phyloP scores from a whole-genome alignment of 2,329 filamentous ascomycete species.

The Aspergillus sp. region DNA sequence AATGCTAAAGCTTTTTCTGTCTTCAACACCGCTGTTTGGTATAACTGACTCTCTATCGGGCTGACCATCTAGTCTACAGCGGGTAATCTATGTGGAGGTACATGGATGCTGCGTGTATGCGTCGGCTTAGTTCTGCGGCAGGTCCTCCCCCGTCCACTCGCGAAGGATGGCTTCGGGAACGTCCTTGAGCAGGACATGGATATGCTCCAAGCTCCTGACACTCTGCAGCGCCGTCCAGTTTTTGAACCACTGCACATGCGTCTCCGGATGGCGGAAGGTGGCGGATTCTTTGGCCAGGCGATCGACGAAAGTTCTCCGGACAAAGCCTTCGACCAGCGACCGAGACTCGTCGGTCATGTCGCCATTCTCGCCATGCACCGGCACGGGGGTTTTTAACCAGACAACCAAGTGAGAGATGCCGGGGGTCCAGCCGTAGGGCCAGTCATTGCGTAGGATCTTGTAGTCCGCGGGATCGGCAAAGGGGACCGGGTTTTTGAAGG shows the following conservation, averaged over 20 bases:
- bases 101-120: neutral
- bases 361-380: conserved; percentile 46
- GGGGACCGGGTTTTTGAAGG: conserved; percentile 48
- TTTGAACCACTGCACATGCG: conserved; percentile 63
- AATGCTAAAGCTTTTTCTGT: conserved; percentile 12
- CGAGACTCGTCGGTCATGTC: conserved; percentile 53
- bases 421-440: conserved; percentile 59
- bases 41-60: neutral
- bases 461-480: conserved; percentile 58
- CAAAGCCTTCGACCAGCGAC: conserved; percentile 50
- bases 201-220: conserved; percentile 58
- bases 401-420: conserved; percentile 59
- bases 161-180: conserved; percentile 45
- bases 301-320: conserved; percentile 50
- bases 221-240: conserved; percentile 63
- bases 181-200: conserved; percentile 55
- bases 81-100: neutral
- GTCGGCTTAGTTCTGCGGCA: neutral
- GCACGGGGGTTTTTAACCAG: conserved; percentile 55
- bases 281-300: conserved; percentile 39
- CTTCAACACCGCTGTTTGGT: neutral
- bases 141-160: conserved; percentile 45
- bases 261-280: conserved; percentile 31
- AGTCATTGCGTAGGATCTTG: conserved; percentile 60
- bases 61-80: neutral